A percentile compares a stretch with the other conserved stretches of the same genome.
Evolutionary conservation across 257 asterid genomes (phyloP).

Genomic region (Solanum chmielewskii): DNA sequence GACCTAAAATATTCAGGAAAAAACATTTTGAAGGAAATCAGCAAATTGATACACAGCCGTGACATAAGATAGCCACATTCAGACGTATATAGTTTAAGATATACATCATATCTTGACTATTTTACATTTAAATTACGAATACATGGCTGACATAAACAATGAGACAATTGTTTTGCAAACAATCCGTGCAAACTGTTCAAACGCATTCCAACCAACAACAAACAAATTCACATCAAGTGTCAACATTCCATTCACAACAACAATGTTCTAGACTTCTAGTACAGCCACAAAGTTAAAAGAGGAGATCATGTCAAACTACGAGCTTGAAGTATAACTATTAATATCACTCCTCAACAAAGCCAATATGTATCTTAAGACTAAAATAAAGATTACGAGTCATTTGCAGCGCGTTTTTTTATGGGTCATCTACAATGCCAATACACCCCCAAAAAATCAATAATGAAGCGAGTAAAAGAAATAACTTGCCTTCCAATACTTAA

Average conservation of each 20-base stretch:
- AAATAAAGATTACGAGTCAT: not conserved
- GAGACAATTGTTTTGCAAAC: not conserved
- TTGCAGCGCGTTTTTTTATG: not conserved
- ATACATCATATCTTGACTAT: not conserved
- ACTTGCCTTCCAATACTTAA: conserved; percentile 93
- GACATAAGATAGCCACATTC: not conserved
- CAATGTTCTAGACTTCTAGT: not conserved
- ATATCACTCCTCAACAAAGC: not conserved
- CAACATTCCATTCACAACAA: not conserved
- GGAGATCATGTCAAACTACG: not conserved
- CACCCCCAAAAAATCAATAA: not conserved
- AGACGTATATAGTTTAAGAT: not conserved
- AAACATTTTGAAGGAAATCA: conserved; percentile 1
- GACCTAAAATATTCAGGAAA: conserved; percentile 26
- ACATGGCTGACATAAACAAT: not conserved
- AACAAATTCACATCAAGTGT: not conserved
- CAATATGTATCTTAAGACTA: not conserved
- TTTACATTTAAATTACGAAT: not conserved
- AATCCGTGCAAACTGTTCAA: not conserved
- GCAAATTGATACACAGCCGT: not conserved
- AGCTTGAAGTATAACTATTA: not conserved
- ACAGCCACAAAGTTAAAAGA: not conserved
- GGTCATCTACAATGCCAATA: not conserved
- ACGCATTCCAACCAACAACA: not conserved
- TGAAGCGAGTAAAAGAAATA: not conserved